Evolutionary conservation across 768 basidiomycete species (phyloP).

Genomic region (Leccinum incarnatum): DNA sequence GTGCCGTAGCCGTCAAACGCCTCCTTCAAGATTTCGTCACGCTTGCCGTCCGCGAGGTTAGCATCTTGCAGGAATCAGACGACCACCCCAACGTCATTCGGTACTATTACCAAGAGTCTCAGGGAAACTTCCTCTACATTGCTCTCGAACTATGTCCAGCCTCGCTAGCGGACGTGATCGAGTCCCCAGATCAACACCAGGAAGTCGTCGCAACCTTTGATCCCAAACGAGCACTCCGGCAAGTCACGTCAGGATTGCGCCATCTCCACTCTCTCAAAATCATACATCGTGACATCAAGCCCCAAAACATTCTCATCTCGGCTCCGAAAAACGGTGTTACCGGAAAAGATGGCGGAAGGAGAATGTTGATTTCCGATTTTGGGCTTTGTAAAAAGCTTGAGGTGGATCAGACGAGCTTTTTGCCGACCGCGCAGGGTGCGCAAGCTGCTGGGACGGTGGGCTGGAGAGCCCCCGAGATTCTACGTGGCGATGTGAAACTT

Average conservation of each 20-base stretch:
- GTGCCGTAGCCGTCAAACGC: slow-evolving; percentile 98
- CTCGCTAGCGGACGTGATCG: slow-evolving; percentile 83
- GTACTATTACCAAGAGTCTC: slow-evolving; percentile 96
- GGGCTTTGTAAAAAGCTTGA: slow-evolving; percentile 96
- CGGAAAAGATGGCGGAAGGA: slow-evolving; percentile 45
- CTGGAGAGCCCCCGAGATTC: slow-evolving; percentile 96
- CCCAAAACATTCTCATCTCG: slow-evolving; percentile 94
- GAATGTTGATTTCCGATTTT: slow-evolving; percentile 96
- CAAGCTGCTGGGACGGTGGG: slow-evolving; percentile 93
- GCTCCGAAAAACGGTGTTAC: slow-evolving; percentile 52
- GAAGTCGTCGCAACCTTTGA: slow-evolving; percentile 79
- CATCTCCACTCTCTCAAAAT: slow-evolving; percentile 94
- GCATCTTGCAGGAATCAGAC: slow-evolving; percentile 93
- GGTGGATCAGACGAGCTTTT: slow-evolving; percentile 92
- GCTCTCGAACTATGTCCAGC: slow-evolving; percentile 94
- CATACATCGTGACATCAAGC: slow-evolving; percentile 98
- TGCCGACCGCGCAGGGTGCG: slow-evolving; percentile 87
- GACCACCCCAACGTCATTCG: slow-evolving; percentile 98
- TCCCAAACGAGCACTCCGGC: slow-evolving; percentile 81
- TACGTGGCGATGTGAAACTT: slow-evolving; percentile 90
- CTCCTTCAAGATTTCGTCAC: slow-evolving; percentile 94
- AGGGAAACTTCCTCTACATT: slow-evolving; percentile 93
- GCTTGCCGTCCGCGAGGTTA: slow-evolving; percentile 89
- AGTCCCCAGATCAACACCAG: slow-evolving; percentile 72
- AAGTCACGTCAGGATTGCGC: slow-evolving; percentile 83